These are phyloP conservation scores for Ceriops tagal DNA, from an alignment of 345 rosid species.

Conservation along the genomic window DNA sequence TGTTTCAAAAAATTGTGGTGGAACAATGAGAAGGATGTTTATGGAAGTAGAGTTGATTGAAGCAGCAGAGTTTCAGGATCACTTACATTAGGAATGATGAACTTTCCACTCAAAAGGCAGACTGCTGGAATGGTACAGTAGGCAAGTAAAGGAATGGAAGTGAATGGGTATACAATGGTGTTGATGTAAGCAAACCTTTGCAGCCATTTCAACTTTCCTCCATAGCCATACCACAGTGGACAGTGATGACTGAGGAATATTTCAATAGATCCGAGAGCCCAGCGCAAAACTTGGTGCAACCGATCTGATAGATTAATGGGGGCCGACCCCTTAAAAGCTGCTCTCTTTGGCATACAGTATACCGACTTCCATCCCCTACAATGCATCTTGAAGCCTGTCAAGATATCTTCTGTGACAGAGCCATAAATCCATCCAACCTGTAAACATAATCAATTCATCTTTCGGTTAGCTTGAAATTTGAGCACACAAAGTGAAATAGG, in stretches of 20 bases:
- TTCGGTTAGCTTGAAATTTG: not conserved
- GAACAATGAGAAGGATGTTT: too few relatives aligned
- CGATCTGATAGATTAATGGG: constrained; percentile 92
- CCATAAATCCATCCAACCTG: constrained; percentile 99
- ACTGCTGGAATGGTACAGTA: constrained; percentile 91
- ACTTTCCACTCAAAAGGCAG: constrained; percentile 93
- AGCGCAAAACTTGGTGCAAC: constrained; percentile 89
- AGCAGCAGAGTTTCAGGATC: not conserved
- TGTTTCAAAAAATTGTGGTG: not conserved
- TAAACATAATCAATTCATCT: constrained; percentile 2
- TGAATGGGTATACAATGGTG: constrained; percentile 93
- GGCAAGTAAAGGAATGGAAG: constrained; percentile 91
- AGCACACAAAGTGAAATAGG: too few relatives aligned
- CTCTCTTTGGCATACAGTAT: constrained; percentile 73
- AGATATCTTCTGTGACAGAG: constrained; percentile 83
- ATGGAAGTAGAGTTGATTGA: too few relatives aligned
- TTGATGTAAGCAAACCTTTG: constrained; percentile 88
- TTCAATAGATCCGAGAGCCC: constrained; percentile 97
- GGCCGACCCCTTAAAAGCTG: constrained; percentile 94
- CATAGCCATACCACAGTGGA: constrained; percentile 92
- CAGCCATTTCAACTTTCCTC: constrained; percentile 84
- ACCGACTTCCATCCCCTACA: constrained; percentile 97
- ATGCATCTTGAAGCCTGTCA: constrained; percentile 94
- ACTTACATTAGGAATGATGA: constrained; percentile 87
- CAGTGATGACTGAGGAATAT: constrained; percentile 94